These are phyloP conservation scores for Cephalotrichum gorgonifer DNA, from an alignment of 2,329 filamentous ascomycete genomes.

Conservation along the genomic window DNA sequence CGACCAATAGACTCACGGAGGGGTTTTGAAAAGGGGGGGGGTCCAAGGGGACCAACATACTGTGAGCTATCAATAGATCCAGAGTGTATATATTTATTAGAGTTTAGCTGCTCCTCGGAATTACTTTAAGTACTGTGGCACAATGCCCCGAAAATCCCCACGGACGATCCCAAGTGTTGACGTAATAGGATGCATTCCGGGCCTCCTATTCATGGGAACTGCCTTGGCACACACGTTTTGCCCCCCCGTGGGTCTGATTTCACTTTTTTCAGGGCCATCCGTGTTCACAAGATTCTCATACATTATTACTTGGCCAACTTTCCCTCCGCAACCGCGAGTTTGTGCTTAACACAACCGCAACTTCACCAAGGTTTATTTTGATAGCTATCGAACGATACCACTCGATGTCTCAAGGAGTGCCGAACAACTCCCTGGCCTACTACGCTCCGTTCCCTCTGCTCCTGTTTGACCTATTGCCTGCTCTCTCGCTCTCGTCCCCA, in stretches of 20 bases:
- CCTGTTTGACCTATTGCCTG: neutral
- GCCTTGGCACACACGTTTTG: neutral
- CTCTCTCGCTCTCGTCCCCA: neutral
- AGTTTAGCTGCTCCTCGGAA: neutral
- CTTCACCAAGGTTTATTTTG: too few species aligned
- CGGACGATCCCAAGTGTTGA: neutral
- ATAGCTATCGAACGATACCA: neutral
- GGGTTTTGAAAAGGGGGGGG: neutral
- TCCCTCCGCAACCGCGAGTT: too few species aligned
- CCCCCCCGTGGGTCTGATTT: neutral
- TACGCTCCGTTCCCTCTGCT: neutral
- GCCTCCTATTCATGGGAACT: neutral
- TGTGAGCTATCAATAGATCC: neutral
- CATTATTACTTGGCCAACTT: too few species aligned
- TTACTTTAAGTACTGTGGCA: neutral
- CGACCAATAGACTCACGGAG: constrained; percentile 54
- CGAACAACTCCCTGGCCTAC: neutral
- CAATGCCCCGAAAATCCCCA: neutral
- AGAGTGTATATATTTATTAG: constrained; percentile 1
- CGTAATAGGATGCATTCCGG: neutral
- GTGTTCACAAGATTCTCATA: too few species aligned
- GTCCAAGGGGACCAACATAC: neutral
- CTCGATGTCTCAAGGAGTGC: neutral
- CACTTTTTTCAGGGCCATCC: too few species aligned
- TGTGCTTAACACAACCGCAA: too few species aligned